These are phyloP conservation scores for Monosporascus sp. DNA, from an alignment of 2,329 filamentous ascomycete genomes.

Conservation along the genomic window DNA sequence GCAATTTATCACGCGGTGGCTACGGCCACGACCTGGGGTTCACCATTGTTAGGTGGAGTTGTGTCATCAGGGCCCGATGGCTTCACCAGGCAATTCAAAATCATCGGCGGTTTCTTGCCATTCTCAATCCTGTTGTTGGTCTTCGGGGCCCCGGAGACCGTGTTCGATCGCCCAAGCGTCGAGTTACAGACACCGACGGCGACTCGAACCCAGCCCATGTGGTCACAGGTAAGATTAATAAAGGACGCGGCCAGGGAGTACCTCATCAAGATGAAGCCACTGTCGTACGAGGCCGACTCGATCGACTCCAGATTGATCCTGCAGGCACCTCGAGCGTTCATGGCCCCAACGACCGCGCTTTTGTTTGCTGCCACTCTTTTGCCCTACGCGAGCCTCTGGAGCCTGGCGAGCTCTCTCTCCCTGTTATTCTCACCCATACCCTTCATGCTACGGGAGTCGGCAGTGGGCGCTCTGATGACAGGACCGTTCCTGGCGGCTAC, in stretches of 20 bases:
- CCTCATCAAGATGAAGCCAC: slow-evolving; percentile 34
- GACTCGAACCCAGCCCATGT: slow-evolving; percentile 13
- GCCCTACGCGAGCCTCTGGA: slow-evolving; percentile 43
- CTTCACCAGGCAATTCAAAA: slow-evolving; percentile 45
- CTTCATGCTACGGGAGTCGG: slow-evolving; percentile 33
- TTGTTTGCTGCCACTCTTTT: slow-evolving; percentile 41
- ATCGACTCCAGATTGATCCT: slow-evolving; percentile 29
- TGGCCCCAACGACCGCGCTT: slow-evolving; percentile 45
- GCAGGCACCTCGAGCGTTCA: slow-evolving; percentile 43
- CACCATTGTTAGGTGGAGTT: slow-evolving; percentile 48
- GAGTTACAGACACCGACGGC: slow-evolving; percentile 11
- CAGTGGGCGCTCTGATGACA: slow-evolving; percentile 40
- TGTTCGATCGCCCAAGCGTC: slow-evolving; percentile 40
- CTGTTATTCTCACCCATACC: slow-evolving; percentile 42
- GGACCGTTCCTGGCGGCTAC: slow-evolving; percentile 39
- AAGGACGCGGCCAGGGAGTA: slow-evolving; percentile 32
- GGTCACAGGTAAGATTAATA: slow-evolving; percentile 22
- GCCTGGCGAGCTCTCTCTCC: slow-evolving; percentile 39
- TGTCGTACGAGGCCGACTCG: slow-evolving; percentile 29
- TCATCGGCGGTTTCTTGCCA: slow-evolving; percentile 45
- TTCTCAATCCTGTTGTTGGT: slow-evolving; percentile 42
- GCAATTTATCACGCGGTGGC: slow-evolving; percentile 41
- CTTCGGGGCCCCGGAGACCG: slow-evolving; percentile 48
- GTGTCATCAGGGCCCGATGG: slow-evolving; percentile 36
- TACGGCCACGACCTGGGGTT: slow-evolving; percentile 46